Conservation (phyloP, 2,329 filamentous ascomycete species). For the Didymella lethalis region DNA sequence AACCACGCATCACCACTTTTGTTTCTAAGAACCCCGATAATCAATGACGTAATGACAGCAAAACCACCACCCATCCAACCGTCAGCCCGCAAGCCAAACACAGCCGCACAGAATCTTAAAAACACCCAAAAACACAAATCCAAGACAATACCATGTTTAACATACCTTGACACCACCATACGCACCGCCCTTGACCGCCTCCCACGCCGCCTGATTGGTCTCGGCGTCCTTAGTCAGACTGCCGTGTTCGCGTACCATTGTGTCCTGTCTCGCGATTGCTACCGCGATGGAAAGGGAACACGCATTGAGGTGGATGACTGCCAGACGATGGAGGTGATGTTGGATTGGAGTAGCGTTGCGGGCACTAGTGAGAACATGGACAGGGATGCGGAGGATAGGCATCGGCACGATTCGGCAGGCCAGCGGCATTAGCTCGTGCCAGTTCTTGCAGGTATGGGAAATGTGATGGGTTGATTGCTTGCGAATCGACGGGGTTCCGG, state of each 20-base stretch:
- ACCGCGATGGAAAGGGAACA: neutral
- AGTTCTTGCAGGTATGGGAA: neutral
- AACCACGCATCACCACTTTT: no score
- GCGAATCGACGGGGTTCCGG: neutral
- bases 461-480: neutral
- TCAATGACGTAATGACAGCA: neutral
- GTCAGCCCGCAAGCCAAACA: no score
- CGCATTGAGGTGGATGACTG: neutral
- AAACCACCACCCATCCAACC: no score
- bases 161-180: constrained; percentile 70
- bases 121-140: no score
- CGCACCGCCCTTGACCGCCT: constrained; percentile 72
- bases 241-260: constrained; percentile 60
- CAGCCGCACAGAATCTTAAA: no score
- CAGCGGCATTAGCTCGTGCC: neutral
- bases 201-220: constrained; percentile 73
- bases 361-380: constrained; percentile 8
- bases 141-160: neutral
- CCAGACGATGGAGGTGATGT: constrained; percentile 13
- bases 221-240: constrained; percentile 68
- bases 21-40: no score
- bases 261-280: neutral
- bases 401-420: constrained; percentile 4
- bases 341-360: constrained; percentile 5
- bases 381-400: neutral